phyloP scores from a whole-genome alignment of 768 basidiomycete genomes.

The Podaxis sp. region DNA sequence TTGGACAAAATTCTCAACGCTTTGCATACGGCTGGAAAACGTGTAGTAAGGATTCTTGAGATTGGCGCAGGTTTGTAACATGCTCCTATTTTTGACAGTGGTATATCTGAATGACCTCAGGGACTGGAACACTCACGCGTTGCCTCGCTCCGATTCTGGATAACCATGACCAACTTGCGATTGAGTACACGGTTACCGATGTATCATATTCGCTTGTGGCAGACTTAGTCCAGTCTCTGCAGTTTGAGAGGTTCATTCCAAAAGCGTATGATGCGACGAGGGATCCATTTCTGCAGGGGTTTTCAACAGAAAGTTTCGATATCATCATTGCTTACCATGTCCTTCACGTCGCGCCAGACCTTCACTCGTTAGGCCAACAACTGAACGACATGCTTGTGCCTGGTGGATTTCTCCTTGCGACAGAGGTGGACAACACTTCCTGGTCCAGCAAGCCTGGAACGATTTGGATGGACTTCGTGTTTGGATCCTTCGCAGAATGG shows the following conservation, averaged over 20 bases:
- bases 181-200: conserved; percentile 9
- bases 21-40: not conserved
- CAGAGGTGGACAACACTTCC: not conserved
- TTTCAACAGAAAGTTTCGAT: conserved; percentile 1
- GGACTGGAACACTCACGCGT: conserved; percentile 1
- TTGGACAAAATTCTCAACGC: not conserved
- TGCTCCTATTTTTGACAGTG: not conserved
- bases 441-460: conserved; percentile 1
- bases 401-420: not conserved
- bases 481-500: conserved; percentile 9
- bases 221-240: not conserved
- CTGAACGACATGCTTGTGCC: conserved; percentile 3
- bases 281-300: conserved; percentile 1
- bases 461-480: not conserved
- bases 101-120: not conserved
- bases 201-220: conserved; percentile 5
- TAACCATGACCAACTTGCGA: not conserved
- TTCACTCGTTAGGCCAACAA: not conserved
- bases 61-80: conserved; percentile 2
- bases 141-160: not conserved
- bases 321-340: conserved; percentile 7
- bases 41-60: not conserved
- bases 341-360: conserved; percentile 1
- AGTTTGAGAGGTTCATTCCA: not conserved
- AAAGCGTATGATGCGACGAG: not conserved